phyloP scores from a whole-genome alignment of 768 basidiomycete genomes.

The Suillus subluteus region DNA sequence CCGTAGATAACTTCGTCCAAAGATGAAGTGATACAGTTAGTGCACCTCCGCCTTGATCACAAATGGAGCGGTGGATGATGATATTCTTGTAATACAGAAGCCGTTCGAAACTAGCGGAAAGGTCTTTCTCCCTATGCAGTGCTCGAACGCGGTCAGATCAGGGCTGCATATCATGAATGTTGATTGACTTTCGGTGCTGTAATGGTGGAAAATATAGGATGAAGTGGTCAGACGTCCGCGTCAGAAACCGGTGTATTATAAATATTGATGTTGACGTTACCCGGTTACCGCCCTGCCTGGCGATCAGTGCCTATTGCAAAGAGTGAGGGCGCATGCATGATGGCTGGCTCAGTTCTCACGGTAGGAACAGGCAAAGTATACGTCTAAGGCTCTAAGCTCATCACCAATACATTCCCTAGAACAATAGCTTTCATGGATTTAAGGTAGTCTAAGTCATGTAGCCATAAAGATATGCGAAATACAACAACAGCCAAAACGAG shows the following conservation, averaged over 20 bases:
- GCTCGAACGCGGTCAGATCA: background rate
- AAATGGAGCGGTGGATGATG: background rate
- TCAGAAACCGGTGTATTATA: background rate
- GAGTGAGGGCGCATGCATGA: no score
- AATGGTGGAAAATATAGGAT: background rate
- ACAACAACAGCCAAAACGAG: background rate
- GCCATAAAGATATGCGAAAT: slow-evolving; percentile 5
- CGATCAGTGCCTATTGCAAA: no score
- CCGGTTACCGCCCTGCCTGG: no score
- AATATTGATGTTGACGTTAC: no score
- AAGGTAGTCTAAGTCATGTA: slow-evolving; percentile 4
- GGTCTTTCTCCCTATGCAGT: background rate
- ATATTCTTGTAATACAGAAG: background rate
- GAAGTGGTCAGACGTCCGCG: no score
- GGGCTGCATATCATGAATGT: background rate
- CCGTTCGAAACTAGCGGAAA: background rate
- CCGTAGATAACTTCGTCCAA: background rate
- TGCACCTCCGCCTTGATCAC: background rate
- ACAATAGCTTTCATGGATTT: slow-evolving; percentile 4
- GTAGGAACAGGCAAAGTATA: background rate
- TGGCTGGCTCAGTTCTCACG: no score
- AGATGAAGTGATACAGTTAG: background rate
- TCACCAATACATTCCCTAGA: background rate
- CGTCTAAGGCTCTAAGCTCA: background rate
- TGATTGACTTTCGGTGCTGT: background rate